Evolutionary conservation across 345 rosid species (phyloP).

Genomic region (Dipteronia dyeriana): DNA sequence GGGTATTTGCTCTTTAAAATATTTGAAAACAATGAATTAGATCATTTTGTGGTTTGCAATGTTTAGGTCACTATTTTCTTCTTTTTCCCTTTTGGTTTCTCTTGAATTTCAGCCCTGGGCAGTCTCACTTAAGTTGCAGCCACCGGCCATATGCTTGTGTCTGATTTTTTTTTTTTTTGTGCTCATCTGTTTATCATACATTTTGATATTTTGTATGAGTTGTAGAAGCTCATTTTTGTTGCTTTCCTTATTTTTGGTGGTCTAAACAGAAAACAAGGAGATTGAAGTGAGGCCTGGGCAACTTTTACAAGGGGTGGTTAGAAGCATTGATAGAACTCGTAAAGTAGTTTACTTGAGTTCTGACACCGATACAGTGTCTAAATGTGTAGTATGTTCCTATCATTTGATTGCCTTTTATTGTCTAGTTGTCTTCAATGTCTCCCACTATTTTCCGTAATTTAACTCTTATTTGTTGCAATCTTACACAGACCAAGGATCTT

Average conservation of each 20-base stretch:
- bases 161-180: background rate
- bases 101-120: background rate
- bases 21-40: background rate
- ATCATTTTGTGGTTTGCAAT: background rate
- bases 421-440: slow-evolving; percentile 9
- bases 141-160: background rate
- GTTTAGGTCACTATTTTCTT: background rate
- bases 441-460: background rate
- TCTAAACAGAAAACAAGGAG: slow-evolving; percentile 42
- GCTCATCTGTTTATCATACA: too few relatives aligned
- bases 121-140: background rate
- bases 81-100: background rate
- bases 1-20: background rate
- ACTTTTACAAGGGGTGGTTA: slow-evolving; percentile 79
- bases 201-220: background rate
- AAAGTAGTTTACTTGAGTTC: slow-evolving; percentile 74
- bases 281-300: slow-evolving; percentile 58
- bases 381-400: slow-evolving; percentile 63
- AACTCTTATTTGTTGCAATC: slow-evolving; percentile 19
- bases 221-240: background rate
- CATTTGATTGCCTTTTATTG: background rate
- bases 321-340: slow-evolving; percentile 65
- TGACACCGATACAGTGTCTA: slow-evolving; percentile 67
- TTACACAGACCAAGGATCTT: slow-evolving; percentile 76
- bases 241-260: slow-evolving; percentile 9